Base-by-base conservation (phyloP, 495 filamentous ascomycete species). In the Aspergillus steynii region DNA sequence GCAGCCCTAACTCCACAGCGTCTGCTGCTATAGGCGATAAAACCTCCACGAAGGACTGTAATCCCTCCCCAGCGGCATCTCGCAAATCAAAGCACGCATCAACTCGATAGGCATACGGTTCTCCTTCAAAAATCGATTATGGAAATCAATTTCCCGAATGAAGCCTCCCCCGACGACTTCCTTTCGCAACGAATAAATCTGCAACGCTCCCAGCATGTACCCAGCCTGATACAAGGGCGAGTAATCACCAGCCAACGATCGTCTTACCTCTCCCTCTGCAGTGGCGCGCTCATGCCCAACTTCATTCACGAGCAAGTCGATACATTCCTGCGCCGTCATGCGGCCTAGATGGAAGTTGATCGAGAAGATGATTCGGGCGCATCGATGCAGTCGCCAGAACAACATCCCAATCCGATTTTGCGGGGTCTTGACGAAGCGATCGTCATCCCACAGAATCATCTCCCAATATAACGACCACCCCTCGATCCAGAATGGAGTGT, bases 381-480 rank as follows among this genome's bases (percentile, higher is more conserved):
- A 83, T 32, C 82, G 77, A 65, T 85, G 81, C 68, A 85, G 80
- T n/a, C 81, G 37, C 37, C 37, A 42, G 37, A 42, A 42, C 12
- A 42, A 12, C 37, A 42, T 42, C 4, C 37, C 37, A 42, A 42
- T 42, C 3, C 37, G 37, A 12, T 42, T 42, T 12, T 15, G 37
- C 1, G 37, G 37, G 12, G 37, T 42, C 10, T 42, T 42, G 1
- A 3, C 37, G 12, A 42, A 42, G 7, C 37, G 37, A 15, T 14
- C 12, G 37, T 42, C 37, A 14, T 42, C 12, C 37, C 37, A 42
- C 10, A 42, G 37, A 42, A 42, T 15, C 71, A 83, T 75, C 67
- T 84, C 82, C 81, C 79, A 83, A 61, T 85, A 84, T 46, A 83
- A 68, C 4, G 79, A 75, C 81, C 81, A 83, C 45, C 81, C 82